Base-by-base conservation (phyloP, 164 flowering plant species). In the Nelumbo lutea region DNA sequence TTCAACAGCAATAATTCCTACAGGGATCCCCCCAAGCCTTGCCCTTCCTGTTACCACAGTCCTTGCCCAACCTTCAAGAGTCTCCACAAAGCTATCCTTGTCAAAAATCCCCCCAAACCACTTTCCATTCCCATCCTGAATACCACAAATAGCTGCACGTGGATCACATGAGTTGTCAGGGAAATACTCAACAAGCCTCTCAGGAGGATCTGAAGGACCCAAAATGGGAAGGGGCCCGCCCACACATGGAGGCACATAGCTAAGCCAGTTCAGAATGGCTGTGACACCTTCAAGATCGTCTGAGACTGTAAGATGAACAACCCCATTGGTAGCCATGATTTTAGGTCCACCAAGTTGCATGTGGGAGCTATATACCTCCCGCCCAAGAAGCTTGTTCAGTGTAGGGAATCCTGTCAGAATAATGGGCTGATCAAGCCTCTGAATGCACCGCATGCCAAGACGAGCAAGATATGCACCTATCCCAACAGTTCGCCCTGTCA, bases 291-390 rank as follows among this genome's bases (percentile, higher is more conserved):
- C 98, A 70, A 96, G 97, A 81, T 96, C 99, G 81, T 96, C 96
- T 1, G 96, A 85, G 51, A 96, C 99, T 8, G 99, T 96, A 39
- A 90, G 85, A 83, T 96, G 99, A 68, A 89, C 96, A 40, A 96
- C 98, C 11, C 99, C 99, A 73, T 96, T 96, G 2, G 99, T 93
- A 14, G 89, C 98, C 99, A 96, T 96, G 73, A 96, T 88, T 79
- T 96, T 96, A 47, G 99, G 99, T 41, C 99, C 99, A 62, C 99
- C 99, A 64, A 96, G 96, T 80, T 96, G 99, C 98, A 96, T 96
- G 74, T 96, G 99, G 48, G 99, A 96, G 80, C 99, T 96, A 74
- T 96, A 96, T 41, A 96, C 99, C 79, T 96, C 99, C 70, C 99
- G 78, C 9, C 99, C 99, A 45, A 96, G 89, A 76, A 96, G 93